These are phyloP conservation scores for Thermothielavioides terrestris DNA, from an alignment of 495 filamentous ascomycete genomes.

Conservation along the genomic window DNA sequence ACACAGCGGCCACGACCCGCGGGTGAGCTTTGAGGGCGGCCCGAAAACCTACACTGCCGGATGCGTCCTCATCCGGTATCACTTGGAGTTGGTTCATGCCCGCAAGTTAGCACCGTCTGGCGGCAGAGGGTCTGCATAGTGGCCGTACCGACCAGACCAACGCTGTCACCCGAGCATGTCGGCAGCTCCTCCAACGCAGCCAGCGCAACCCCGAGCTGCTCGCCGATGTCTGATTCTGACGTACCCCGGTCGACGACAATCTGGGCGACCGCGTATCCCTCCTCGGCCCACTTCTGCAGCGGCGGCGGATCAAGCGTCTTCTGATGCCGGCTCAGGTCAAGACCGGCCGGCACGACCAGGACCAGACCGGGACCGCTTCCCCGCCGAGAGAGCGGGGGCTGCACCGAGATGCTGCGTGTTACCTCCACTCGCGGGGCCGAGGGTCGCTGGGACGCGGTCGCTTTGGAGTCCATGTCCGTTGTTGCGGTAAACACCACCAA, in stretches of 20 bases:
- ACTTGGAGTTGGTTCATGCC: not conserved
- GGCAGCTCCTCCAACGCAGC: conserved; percentile 18
- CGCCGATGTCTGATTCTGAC: not conserved
- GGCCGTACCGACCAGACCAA: conserved; percentile 30
- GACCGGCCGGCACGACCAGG: conserved; percentile 22
- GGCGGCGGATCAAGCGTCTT: conserved; percentile 39
- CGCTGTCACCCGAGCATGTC: conserved; percentile 24
- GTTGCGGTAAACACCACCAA: too few species aligned
- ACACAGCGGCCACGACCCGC: conserved; percentile 26
- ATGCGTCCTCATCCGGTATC: not conserved
- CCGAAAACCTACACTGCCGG: not conserved
- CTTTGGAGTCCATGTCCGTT: not conserved
- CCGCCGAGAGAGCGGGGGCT: conserved; percentile 49
- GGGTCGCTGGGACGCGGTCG: not conserved
- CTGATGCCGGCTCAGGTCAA: conserved; percentile 5
- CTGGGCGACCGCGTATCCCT: conserved; percentile 46
- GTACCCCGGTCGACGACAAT: conserved; percentile 12
- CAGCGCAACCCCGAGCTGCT: conserved; percentile 9
- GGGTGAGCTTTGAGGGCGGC: conserved; percentile 8
- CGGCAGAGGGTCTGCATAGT: too few species aligned
- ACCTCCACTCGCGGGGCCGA: conserved; percentile 1
- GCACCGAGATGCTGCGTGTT: conserved; percentile 23
- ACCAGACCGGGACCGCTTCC: conserved; percentile 49
- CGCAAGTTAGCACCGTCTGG: not conserved
- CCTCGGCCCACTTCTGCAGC: conserved; percentile 51